phyloP scores from a whole-genome alignment of 805 yeast genomes.

The Brettanomyces anomalus region DNA sequence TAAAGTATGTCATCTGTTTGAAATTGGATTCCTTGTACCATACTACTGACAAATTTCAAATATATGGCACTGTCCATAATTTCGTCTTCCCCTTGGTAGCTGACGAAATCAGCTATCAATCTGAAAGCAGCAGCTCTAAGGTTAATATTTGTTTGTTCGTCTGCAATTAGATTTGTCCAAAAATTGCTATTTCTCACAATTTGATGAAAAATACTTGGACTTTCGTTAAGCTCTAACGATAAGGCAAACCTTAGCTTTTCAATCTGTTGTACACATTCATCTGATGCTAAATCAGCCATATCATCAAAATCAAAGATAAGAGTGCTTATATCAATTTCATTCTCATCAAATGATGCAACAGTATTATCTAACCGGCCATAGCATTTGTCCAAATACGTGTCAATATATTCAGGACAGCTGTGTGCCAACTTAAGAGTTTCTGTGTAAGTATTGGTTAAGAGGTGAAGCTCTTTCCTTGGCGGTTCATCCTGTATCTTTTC shows the following conservation, averaged over 20 bases:
- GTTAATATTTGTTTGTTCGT: neutral
- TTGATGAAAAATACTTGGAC: neutral
- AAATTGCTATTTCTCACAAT: neutral
- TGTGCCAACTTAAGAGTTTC: neutral
- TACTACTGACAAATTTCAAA: neutral
- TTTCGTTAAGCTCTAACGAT: neutral
- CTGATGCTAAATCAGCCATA: neutral
- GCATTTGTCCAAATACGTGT: slow-evolving; percentile 3
- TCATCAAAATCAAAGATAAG: neutral
- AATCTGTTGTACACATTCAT: neutral
- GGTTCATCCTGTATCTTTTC: neutral
- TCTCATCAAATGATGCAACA: neutral
- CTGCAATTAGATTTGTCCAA: neutral
- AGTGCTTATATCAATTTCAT: neutral
- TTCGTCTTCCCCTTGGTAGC: neutral
- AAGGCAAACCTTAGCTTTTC: neutral
- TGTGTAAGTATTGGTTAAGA: neutral
- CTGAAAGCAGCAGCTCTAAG: neutral
- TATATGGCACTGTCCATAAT: neutral
- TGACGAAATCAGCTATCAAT: neutral
- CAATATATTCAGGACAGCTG: neutral
- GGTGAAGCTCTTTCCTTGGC: neutral
- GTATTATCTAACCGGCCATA: slow-evolving; percentile 7
- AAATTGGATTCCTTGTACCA: neutral
- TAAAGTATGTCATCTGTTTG: neutral